Percentiles rank a stretch among this genome's conserved stretches.
Conservation (phyloP, 2,329 filamentous ascomycete genomes). For the Ceratocystis alfenasii region DNA sequence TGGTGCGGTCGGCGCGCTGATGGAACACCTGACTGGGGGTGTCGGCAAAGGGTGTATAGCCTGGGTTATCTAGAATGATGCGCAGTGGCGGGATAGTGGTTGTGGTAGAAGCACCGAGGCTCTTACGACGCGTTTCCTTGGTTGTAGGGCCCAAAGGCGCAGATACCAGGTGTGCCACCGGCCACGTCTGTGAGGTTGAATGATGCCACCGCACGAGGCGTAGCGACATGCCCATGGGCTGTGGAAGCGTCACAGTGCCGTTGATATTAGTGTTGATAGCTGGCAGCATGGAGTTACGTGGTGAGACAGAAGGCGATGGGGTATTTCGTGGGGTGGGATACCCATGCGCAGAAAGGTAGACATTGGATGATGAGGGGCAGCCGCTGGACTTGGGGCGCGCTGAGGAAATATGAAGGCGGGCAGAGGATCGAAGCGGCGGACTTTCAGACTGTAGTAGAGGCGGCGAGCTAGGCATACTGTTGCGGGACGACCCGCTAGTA, state of each 20-base stretch:
- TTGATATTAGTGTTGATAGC: slow-evolving; percentile 17
- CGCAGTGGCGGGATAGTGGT: slow-evolving; percentile 16
- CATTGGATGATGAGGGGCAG: slow-evolving; percentile 27
- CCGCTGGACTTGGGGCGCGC: slow-evolving; percentile 32
- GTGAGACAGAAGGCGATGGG: slow-evolving; percentile 30
- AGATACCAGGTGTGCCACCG: slow-evolving; percentile 17
- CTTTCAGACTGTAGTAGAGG: neutral
- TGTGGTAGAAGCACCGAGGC: slow-evolving; percentile 9
- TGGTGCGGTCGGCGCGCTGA: neutral
- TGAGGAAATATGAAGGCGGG: neutral
- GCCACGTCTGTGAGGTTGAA: slow-evolving; percentile 14
- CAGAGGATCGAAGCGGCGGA: neutral
- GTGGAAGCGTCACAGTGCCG: slow-evolving; percentile 15
- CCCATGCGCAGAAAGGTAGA: neutral
- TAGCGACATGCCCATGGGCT: slow-evolving; percentile 16
- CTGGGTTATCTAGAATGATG: slow-evolving; percentile 20
- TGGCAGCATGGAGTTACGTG: slow-evolving; percentile 27
- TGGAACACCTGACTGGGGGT: slow-evolving; percentile 23
- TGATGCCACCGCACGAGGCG: slow-evolving; percentile 19
- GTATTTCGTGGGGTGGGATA: slow-evolving; percentile 23
- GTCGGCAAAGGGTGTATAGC: slow-evolving; percentile 19
- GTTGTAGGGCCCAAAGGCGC: slow-evolving; percentile 6
- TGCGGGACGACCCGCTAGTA: neutral
- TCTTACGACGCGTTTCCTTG: slow-evolving; percentile 15
- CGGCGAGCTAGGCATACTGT: neutral